Evolutionary conservation across 192 early-diverging fungal genomes (phyloP).

Genomic region (Pecoramyces ruminantium): DNA sequence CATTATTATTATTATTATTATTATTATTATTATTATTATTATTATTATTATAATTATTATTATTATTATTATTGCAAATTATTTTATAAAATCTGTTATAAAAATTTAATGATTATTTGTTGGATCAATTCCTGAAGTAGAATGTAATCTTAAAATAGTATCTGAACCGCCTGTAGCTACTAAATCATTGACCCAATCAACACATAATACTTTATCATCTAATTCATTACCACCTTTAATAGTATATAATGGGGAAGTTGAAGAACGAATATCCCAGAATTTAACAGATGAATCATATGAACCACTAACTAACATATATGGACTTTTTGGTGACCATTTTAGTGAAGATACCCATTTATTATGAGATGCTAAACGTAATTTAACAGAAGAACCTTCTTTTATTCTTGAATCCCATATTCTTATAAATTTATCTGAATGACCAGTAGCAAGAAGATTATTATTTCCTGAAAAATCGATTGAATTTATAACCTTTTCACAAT

Average conservation of each 20-base stretch:
- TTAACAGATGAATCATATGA: conserved; percentile 77
- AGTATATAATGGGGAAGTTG: conserved; percentile 64
- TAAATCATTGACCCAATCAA: conserved; percentile 47
- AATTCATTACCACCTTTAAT: conserved; percentile 14
- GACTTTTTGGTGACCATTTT: conserved; percentile 60
- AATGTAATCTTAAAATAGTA: background rate
- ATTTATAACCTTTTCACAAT: conserved; percentile 72
- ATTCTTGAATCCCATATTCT: conserved; percentile 83
- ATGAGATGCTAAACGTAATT: conserved; percentile 59
- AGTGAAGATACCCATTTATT: conserved; percentile 71
- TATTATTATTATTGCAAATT: too few relatives aligned
- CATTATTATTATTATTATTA: too few relatives aligned
- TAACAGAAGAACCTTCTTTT: conserved; percentile 57
- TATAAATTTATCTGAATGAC: conserved; percentile 65
- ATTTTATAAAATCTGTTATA: background rate
- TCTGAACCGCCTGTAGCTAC: conserved; percentile 47
- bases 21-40: too few relatives aligned
- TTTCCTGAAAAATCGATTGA: conserved; percentile 52
- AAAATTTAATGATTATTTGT: background rate
- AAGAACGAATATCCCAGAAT: conserved; percentile 89
- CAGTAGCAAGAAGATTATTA: conserved; percentile 62
- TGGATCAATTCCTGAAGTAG: background rate
- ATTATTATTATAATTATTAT: too few relatives aligned
- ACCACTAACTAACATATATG: conserved; percentile 57
- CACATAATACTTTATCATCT: conserved; percentile 45